Conservation (phyloP, 2,329 filamentous ascomycete species). For the Gliomastix tumulicola region DNA sequence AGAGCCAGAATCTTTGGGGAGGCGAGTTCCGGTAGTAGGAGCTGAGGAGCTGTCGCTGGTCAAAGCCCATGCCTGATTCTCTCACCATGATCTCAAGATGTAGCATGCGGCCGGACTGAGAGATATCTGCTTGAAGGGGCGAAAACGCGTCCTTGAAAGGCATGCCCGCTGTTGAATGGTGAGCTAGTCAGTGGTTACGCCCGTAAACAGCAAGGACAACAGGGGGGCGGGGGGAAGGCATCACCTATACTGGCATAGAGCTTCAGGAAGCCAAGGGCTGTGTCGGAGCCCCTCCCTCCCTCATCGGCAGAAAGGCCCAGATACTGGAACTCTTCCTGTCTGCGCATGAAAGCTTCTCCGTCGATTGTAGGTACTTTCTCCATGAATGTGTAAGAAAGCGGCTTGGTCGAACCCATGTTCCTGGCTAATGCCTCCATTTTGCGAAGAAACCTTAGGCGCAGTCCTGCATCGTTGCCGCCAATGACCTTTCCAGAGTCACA, state of each 20-base stretch:
- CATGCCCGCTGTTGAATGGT: too few relatives aligned
- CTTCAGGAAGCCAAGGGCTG: not conserved
- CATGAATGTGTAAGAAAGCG: not conserved
- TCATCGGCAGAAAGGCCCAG: not conserved
- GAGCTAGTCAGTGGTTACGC: too few relatives aligned
- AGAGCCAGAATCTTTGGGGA: not conserved
- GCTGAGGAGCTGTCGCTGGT: not conserved
- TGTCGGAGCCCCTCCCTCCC: too few relatives aligned
- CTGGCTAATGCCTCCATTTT: not conserved
- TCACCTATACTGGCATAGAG: not conserved
- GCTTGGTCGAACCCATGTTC: not conserved
- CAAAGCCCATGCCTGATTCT: too few relatives aligned
- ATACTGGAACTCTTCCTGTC: not conserved
- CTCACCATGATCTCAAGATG: not conserved
- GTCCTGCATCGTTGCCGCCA: not conserved
- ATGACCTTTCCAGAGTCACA: not conserved
- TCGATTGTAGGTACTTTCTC: not conserved
- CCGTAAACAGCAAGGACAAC: not conserved
- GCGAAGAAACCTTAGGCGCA: not conserved
- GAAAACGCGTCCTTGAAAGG: too few relatives aligned
- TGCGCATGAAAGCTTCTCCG: not conserved
- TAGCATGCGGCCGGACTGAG: not conserved
- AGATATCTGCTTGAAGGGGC: not conserved
- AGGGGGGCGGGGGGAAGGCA: not conserved
- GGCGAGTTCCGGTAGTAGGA: not conserved